phyloP scores from a whole-genome alignment of 2,329 filamentous ascomycete species.

The Sclerotinia borealis region DNA sequence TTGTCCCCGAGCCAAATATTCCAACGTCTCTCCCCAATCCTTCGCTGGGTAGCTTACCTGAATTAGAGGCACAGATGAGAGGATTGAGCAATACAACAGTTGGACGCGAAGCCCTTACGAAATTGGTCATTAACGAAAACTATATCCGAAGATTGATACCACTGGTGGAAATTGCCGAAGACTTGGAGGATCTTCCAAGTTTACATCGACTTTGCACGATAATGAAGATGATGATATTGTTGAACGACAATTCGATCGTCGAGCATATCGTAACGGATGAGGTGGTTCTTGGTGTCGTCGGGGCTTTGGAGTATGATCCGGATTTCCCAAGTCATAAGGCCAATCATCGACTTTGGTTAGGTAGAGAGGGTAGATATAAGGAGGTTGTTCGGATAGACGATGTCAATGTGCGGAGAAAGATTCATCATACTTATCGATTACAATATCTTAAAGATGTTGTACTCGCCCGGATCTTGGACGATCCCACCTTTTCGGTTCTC shows the following conservation, averaged over 20 bases:
- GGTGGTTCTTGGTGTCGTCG: constrained; percentile 84
- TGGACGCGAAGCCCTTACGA: constrained; percentile 80
- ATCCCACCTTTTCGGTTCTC: constrained; percentile 94
- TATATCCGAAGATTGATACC: constrained; percentile 85
- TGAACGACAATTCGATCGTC: constrained; percentile 93
- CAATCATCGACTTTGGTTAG: constrained; percentile 90
- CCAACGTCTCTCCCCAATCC: constrained; percentile 71
- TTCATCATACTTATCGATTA: constrained; percentile 90
- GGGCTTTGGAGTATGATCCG: constrained; percentile 93
- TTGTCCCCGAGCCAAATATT: constrained; percentile 65
- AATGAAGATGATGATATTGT: constrained; percentile 90
- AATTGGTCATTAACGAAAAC: constrained; percentile 77
- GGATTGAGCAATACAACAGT: constrained; percentile 65
- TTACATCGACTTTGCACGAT: constrained; percentile 93
- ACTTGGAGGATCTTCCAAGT: constrained; percentile 79
- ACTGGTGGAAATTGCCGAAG: constrained; percentile 81
- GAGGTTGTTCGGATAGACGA: constrained; percentile 94
- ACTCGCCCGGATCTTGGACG: constrained; percentile 88
- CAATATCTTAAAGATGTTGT: constrained; percentile 99
- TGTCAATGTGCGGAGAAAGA: constrained; percentile 74
- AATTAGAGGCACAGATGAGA: constrained; percentile 81
- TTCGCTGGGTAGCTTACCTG: constrained; percentile 72
- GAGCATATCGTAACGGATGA: constrained; percentile 89
- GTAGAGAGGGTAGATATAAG: constrained; percentile 84
- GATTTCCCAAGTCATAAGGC: constrained; percentile 97